Percentiles rank a stretch among this genome's conserved stretches.
phyloP scores from a whole-genome alignment of 2,329 filamentous ascomycete genomes.

The Chaetomium sp. region DNA sequence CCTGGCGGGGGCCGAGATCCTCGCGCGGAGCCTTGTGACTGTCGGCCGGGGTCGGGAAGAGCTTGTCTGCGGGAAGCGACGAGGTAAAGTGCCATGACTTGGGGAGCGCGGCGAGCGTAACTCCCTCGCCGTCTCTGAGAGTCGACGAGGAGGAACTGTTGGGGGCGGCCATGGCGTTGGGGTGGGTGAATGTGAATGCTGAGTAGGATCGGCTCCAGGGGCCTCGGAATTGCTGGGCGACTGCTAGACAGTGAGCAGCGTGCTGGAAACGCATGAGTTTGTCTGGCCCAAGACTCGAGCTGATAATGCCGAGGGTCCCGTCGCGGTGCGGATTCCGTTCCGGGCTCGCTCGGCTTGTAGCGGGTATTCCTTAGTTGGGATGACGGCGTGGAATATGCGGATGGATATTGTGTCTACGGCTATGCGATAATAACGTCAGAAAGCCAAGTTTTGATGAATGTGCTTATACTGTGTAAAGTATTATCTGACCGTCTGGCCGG shows the following conservation, averaged over 20 bases:
- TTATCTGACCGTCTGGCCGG: background rate
- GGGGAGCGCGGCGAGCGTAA: slow-evolving; percentile 57
- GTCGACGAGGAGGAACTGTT: slow-evolving; percentile 10
- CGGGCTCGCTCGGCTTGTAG: slow-evolving; percentile 20
- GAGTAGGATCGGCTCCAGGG: slow-evolving; percentile 23
- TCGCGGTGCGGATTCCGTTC: slow-evolving; percentile 12
- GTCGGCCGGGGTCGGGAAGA: slow-evolving; percentile 75
- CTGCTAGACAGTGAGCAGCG: slow-evolving; percentile 33
- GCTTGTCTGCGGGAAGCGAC: slow-evolving; percentile 72
- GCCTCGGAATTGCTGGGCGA: slow-evolving; percentile 31
- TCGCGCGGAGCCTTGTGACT: slow-evolving; percentile 82
- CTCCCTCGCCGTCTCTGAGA: slow-evolving; percentile 33
- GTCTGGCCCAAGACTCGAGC: background rate
- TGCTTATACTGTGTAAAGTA: background rate
- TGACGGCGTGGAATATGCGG: background rate
- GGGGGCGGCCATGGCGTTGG: slow-evolving; percentile 28
- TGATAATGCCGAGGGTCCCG: background rate
- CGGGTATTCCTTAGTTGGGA: background rate
- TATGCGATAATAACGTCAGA: no score
- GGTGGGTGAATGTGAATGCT: slow-evolving; percentile 12
- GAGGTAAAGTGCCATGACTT: slow-evolving; percentile 68
- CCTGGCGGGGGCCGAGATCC: slow-evolving; percentile 76
- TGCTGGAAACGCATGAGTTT: slow-evolving; percentile 34
- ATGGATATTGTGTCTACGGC: no score
- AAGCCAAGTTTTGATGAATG: background rate